Evolutionary conservation across 306 rosid genomes (phyloP), one percentile per base, ranked within the genome.

Genomic region (Clitoria ternatea): DNA sequence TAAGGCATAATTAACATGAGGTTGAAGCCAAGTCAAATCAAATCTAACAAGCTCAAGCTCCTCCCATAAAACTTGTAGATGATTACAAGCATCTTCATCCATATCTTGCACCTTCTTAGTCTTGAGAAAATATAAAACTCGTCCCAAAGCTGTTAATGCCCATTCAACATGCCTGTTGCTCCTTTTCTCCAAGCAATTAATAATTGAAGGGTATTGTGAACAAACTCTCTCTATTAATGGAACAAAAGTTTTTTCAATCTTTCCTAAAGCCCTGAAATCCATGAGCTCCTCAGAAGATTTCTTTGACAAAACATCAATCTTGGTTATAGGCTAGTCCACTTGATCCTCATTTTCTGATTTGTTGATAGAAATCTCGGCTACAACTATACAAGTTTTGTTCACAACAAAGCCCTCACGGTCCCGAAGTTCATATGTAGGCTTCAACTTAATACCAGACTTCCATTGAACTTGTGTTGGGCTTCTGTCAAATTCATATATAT

Each of bases 401-500:
- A 75, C 60, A 61, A 86, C 62, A 74, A 81, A 86, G n/a, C 97
- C 92, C 18, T 67, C 78, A 15, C 35, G 85, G 52, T 88, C 83
- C 75, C 66, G 54, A 17, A 90, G 81, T 15, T 90, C 86, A 81
- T 76, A 14, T 0, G 88, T 81, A 69, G 80, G 81, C 77, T 88
- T n/a, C n/a, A n/a, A n/a, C n/a, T n/a, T n/a, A n/a, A n/a, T n/a
- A n/a, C n/a, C n/a, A n/a, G n/a, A 11, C 0, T 18, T 45, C 78
- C 77, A 77, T 82, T 86, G 77, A 87, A 88, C 17, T 69, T 69
- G 64, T 86, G 85, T 7, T 77, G 69, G 7, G 84, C 74, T 52
- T 82, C 90, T 88, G 74, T 22, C 29, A 78, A 66, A 32, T 54
- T 27, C 72, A 83, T 4, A 74, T 36, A 56, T 14, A n/a, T n/a